A percentile compares a stretch with the other conserved stretches of the same genome.
phyloP scores from a whole-genome alignment of 1,284 basidiomycete genomes.

The Irpex sp. region DNA sequence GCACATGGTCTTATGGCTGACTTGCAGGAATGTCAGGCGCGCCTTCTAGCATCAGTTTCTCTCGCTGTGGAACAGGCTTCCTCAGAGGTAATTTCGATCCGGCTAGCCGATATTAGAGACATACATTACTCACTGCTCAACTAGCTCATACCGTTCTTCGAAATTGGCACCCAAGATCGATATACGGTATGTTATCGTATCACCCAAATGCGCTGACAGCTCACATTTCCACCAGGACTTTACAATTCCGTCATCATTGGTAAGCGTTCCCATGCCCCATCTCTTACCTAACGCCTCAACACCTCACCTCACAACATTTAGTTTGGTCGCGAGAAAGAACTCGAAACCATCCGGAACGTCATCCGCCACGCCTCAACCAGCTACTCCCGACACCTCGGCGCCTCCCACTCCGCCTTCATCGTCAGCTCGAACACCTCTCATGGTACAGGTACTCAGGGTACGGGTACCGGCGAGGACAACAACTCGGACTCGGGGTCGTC shows the following conservation, averaged over 20 bases:
- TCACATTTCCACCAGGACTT: constrained; percentile 42
- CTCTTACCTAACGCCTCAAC: neutral
- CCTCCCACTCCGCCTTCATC: constrained; percentile 34
- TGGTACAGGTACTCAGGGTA: constrained; percentile 20
- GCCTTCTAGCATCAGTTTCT: constrained; percentile 52
- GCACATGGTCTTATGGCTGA: constrained; percentile 62
- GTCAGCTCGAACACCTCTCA: constrained; percentile 34
- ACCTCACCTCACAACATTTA: constrained; percentile 17
- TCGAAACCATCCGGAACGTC: constrained; percentile 59
- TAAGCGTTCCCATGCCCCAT: constrained; percentile 22
- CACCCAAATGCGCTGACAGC: neutral
- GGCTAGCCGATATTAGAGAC: neutral
- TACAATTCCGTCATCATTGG: constrained; percentile 58
- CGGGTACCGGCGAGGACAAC: constrained; percentile 27
- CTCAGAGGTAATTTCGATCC: constrained; percentile 38
- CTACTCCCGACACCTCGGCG: constrained; percentile 50
- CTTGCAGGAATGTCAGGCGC: constrained; percentile 58
- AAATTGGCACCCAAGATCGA: constrained; percentile 56
- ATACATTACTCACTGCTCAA: neutral
- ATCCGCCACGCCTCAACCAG: constrained; percentile 58
- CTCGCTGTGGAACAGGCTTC: constrained; percentile 48
- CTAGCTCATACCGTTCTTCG: constrained; percentile 61
- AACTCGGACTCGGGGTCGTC: constrained; percentile 42
- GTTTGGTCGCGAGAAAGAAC: constrained; percentile 67
- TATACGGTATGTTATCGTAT: constrained; percentile 42